phyloP scores from a whole-genome alignment of 176 grass and related monocot species.

The Zizania latifolia region DNA sequence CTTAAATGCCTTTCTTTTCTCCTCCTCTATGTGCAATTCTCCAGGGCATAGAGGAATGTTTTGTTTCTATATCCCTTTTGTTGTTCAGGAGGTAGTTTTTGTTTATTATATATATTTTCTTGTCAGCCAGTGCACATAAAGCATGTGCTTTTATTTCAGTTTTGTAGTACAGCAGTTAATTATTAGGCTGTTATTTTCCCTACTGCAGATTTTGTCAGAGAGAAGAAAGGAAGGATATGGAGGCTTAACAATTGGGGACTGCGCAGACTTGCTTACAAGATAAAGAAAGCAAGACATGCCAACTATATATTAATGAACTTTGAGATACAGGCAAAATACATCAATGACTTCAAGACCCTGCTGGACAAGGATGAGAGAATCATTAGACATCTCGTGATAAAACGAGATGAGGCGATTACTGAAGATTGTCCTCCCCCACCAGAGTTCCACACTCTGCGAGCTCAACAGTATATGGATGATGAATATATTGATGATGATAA shows the following conservation, averaged over 20 bases:
- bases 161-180: not conserved
- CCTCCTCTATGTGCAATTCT: not conserved
- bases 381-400: slow-evolving; percentile 81
- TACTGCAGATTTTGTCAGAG: slow-evolving; percentile 68
- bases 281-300: slow-evolving; percentile 78
- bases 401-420: slow-evolving; percentile 71
- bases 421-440: slow-evolving; percentile 63
- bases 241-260: slow-evolving; percentile 89
- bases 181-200: not conserved
- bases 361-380: slow-evolving; percentile 88
- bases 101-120: not conserved
- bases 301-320: slow-evolving; percentile 96
- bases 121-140: not conserved
- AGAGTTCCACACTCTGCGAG: slow-evolving; percentile 50
- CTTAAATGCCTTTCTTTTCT: not conserved
- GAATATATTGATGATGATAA: slow-evolving; percentile 42
- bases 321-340: slow-evolving; percentile 76
- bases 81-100: not conserved
- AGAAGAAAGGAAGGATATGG: slow-evolving; percentile 98
- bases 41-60: not conserved
- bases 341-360: slow-evolving; percentile 85
- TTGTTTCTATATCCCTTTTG: not conserved
- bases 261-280: slow-evolving; percentile 75
- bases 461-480: slow-evolving; percentile 48
- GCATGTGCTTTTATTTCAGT: not conserved